Evolutionary conservation across 768 basidiomycete genomes (phyloP), one percentile per base, ranked within the genome.

Genomic region (Lanmaoa rubissima): DNA sequence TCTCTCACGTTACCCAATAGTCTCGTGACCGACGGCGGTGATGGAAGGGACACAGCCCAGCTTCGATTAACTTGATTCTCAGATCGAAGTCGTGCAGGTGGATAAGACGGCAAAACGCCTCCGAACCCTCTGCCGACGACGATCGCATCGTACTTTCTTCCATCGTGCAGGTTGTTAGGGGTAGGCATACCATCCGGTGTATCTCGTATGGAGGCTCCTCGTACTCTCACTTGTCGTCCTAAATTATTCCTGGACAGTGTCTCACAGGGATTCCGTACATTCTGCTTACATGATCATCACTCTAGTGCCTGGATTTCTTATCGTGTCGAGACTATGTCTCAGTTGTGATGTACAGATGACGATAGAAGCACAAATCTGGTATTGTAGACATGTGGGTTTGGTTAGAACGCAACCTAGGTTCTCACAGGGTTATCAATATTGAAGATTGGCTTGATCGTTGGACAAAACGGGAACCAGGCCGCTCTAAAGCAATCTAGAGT

Each of bases 61-160:
- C 50, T 17, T 63, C 61, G 26, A 41, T 54, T 9, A 58, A 8
- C 41, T 49, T 59, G 52, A 56, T 58, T 9, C 8, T 31, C 19
- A 51, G n/a, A n/a, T n/a, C 59, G 5, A 26, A 19, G 28, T 47
- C 24, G 16, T 57, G 44, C 17, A 60, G 40, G 39, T 58, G 52
- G 34, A 54, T 42, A 10, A 60, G 52, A 8, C 47, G 48, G 26
- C 51, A 43, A 19, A 21, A n/a, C 21, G 17, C 57, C 56, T n/a
- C 17, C 34, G 1, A 60, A 58, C 13, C 21, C 21, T 21, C 21
- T 21, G 21, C 21, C 55, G 5, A 60, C 26, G 36, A 58, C 53
- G 47, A 58, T 53, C 3, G 43, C 56, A 16, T 60, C 46, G 19
- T 52, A 57, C 5, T 48, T 41, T 13, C 21, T 21, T 21, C 21